A percentile compares a stretch with the other conserved stretches of the same genome.
These are phyloP conservation scores for Pouteria glomerata DNA, from an alignment of 148 eudicot genomes.

Conservation along the genomic window DNA sequence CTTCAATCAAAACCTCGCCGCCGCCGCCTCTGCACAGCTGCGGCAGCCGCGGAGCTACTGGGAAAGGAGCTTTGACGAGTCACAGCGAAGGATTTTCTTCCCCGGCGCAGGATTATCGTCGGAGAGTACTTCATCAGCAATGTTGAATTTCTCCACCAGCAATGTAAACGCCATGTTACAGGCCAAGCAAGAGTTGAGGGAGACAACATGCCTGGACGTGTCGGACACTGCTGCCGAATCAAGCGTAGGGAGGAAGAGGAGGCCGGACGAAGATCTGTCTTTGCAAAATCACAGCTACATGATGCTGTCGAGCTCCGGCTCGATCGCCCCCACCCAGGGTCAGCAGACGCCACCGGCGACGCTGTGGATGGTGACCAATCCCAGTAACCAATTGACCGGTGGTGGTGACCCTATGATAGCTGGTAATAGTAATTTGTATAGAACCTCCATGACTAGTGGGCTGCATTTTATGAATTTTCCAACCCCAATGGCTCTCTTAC, in stretches of 20 bases:
- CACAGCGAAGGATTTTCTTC: conserved; percentile 8
- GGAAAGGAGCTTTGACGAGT: not conserved
- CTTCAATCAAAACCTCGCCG: conserved; percentile 11
- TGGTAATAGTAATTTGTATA: conserved; percentile 10
- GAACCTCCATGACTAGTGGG: conserved; percentile 27
- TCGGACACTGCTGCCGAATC: no score
- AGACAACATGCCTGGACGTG: not conserved
- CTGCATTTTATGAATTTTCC: conserved; percentile 53
- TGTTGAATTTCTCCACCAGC: not conserved
- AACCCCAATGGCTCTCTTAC: conserved; percentile 26
- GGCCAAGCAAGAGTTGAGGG: conserved; percentile 20
- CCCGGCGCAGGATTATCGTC: conserved; percentile 15
- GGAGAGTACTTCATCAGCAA: not conserved
- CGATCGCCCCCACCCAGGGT: conserved; percentile 30
- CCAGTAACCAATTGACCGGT: conserved; percentile 19
- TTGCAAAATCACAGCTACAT: conserved; percentile 25
- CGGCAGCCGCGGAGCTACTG: not conserved
- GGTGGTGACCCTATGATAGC: conserved; percentile 27
- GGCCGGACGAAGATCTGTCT: conserved; percentile 20
- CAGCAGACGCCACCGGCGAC: conserved; percentile 31
- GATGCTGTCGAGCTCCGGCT: conserved; percentile 30
- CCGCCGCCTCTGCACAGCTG: not conserved
- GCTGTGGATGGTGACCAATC: conserved; percentile 28
- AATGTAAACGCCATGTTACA: conserved; percentile 14
- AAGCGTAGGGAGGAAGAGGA: conserved; percentile 14